Evolutionary conservation across 352 stramenopile species (phyloP), one percentile per base, ranked within the genome.

Genomic region (Phytophthora sp.): DNA sequence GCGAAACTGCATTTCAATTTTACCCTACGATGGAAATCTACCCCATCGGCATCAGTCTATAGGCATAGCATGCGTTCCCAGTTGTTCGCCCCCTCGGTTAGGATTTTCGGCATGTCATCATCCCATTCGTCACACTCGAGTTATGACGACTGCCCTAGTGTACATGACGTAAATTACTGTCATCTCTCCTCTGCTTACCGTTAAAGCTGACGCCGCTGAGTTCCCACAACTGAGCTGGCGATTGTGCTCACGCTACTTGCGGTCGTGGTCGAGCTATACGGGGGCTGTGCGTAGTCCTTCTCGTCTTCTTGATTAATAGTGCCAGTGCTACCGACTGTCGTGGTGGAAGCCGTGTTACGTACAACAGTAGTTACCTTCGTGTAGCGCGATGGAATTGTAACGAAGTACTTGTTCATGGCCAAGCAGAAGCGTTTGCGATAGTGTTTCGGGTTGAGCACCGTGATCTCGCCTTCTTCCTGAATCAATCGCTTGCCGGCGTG

Each of bases 371-470:
- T 94, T 35, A 94, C 85, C 50, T 91, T 91, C 1, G 85, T 94
- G 62, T 94, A 96, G 5, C 87, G 80, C 21, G 87, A 96, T 12
- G 88, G 88, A 49, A 96, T 92, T 12, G 86, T 89, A 24, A 92
- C 82, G 45, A 96, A 96, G 45, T 96, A 96, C 74, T 94, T 95
- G 59, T 87, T 93, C 88, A 96, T 95, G 3, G 88, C 86, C 5
- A 84, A 54, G 32, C 86, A 93, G 53, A 96, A 96, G 11, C 88
- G 86, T 49, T 89, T 89, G 38, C 86, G 83, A 58, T 96, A 96
- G 65, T 96, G 86, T 45, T 90, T 91, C 18, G 88, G 88, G 42
- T 95, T 94, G 17, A 95, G 60, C 28, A 96, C 85, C 0, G 88
- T 96, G 59, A 96, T 96, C 53, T 96, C 88, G 26, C 85, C 84